Evolutionary conservation across 805 yeast genomes (phyloP), one percentile per base, ranked within the genome.

Genomic region (Lipomyces anomalus): DNA sequence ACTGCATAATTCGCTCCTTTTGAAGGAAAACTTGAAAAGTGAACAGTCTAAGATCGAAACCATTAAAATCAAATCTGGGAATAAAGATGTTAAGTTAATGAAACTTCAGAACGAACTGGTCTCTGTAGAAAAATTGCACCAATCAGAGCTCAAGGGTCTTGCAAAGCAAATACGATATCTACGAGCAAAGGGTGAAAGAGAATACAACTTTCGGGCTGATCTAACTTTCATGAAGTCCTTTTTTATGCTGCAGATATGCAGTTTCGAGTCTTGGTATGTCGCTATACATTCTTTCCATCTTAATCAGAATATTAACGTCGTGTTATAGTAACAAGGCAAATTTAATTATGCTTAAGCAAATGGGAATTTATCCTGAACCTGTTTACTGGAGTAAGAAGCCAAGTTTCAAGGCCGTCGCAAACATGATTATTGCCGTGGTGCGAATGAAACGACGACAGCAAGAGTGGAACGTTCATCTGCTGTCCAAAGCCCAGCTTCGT

Each of bases 221-320:
- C 59, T 64, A 22, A 49, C 51, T 34, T 66, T 66, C 42, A 50
- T 64, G 55, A 65, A 66, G 41, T 35, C 47, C 22, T 64, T 60
- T 42, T 56, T 64, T 34, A 43, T 58, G 47, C 35, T 55, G 40
- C 58, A 58, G 40, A 56, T 65, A 29, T 52, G 55, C 32, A 53
- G 59, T 32, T 61, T 58, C 41, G 60, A 62, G 46, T 48, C 64
- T 6, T 54, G 51, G 50, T 42, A 40, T n/a, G 53, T 29, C 6
- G 20, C n/a, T 11, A 13, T n/a, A 9, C 22, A 6, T 26, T 35
- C 9, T 29, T 26, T 29, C 29, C 17, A 9, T 30, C 17, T 17
- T 9, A 22, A 6, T 21, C 6, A 5, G n/a, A 16, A 20, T 26
- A 17, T 42, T 39, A 43, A 40, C 39, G 18, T 9, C 3, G 16